These are phyloP conservation scores for Globisporangium middletonii DNA, from an alignment of 352 stramenopile genomes.

Conservation along the genomic window DNA sequence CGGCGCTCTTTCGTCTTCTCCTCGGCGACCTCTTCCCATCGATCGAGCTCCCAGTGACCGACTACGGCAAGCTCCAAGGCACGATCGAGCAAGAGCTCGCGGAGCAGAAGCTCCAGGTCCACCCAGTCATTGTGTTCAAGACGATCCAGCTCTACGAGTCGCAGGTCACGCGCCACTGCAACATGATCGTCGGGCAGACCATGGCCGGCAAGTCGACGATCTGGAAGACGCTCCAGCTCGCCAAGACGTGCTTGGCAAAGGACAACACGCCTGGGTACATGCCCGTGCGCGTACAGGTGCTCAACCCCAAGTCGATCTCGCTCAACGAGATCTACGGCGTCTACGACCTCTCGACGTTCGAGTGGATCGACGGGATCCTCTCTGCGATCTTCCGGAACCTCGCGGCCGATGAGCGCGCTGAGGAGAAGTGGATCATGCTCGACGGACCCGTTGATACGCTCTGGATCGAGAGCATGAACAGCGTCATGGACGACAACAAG, in stretches of 20 bases:
- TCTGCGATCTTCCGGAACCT: conserved; percentile 78
- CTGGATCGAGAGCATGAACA: conserved; percentile 91
- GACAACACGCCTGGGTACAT: conserved; percentile 67
- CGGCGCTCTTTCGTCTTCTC: conserved; percentile 88
- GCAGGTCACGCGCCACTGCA: conserved; percentile 92
- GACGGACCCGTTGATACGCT: conserved; percentile 83
- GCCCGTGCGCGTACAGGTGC: conserved; percentile 79
- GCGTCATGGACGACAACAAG: conserved; percentile 88
- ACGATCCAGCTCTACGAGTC: conserved; percentile 95
- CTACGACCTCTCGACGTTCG: conserved; percentile 82
- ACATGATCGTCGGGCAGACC: conserved; percentile 92
- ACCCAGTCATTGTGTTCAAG: conserved; percentile 91
- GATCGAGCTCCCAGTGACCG: conserved; percentile 82
- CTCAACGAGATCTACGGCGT: conserved; percentile 90
- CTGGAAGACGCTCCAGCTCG: conserved; percentile 70
- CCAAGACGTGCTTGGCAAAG: conserved; percentile 74
- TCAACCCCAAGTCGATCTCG: conserved; percentile 89
- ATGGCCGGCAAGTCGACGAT: conserved; percentile 89
- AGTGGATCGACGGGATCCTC: conserved; percentile 85
- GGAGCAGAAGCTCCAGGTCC: conserved; percentile 84
- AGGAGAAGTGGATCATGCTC: conserved; percentile 89
- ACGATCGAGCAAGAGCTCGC: conserved; percentile 85
- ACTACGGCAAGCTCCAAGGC: conserved; percentile 89
- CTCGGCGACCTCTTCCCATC: conserved; percentile 88
- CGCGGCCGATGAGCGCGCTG: conserved; percentile 62